phyloP scores from a whole-genome alignment of 1,284 basidiomycete species.

The Malassezia equina region DNA sequence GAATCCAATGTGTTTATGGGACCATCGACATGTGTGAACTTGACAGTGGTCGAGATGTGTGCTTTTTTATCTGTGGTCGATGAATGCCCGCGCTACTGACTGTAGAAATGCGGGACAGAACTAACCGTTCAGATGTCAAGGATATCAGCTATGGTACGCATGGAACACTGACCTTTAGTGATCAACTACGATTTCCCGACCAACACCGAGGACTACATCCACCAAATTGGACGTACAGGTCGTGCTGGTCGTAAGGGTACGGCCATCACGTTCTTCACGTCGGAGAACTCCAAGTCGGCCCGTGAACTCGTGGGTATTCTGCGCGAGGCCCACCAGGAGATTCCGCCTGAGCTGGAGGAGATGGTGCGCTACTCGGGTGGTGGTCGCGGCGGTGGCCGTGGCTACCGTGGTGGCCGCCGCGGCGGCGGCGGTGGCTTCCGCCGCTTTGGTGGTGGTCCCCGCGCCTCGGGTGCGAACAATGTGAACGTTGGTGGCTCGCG shows the following conservation, averaged over 20 bases:
- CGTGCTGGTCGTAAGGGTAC: conserved; percentile 66
- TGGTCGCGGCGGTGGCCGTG: conserved; percentile 33
- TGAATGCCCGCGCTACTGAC: background rate
- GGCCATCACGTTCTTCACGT: conserved; percentile 81
- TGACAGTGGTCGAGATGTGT: background rate
- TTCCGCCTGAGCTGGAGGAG: conserved; percentile 82
- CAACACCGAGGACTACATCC: conserved; percentile 87
- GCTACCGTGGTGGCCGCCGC: conserved; percentile 26
- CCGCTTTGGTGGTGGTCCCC: conserved; percentile 27
- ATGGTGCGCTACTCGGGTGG: conserved; percentile 68
- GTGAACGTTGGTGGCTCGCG: conserved; percentile 26
- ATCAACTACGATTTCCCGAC: conserved; percentile 90
- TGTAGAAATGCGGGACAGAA: background rate
- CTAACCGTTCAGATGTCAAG: conserved; percentile 65
- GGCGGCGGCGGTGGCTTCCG: conserved; percentile 29
- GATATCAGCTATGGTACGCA: conserved; percentile 81
- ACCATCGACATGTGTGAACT: background rate
- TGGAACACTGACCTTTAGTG: conserved; percentile 18
- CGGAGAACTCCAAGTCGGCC: conserved; percentile 81
- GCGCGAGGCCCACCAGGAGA: conserved; percentile 73
- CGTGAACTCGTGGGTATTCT: conserved; percentile 82
- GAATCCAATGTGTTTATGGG: background rate
- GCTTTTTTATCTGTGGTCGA: background rate
- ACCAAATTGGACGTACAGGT: conserved; percentile 71
- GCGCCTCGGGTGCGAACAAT: conserved; percentile 36